Conservation (phyloP, 1,139 yeast species). For the Blastobotrys persicus region DNA sequence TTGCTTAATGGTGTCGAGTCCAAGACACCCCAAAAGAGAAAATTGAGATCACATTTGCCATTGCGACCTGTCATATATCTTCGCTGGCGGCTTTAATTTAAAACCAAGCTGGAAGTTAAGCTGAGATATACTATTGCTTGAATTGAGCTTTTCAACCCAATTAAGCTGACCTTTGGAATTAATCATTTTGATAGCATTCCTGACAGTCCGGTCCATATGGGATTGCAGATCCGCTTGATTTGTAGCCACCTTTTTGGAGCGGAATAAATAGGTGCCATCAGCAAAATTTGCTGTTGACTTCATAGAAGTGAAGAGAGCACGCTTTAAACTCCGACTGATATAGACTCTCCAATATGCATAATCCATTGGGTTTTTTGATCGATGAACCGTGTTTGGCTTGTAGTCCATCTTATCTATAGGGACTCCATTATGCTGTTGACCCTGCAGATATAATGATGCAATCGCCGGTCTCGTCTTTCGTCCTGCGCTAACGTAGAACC, state of each 20-base stretch:
- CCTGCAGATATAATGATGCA: slow-evolving; percentile 25
- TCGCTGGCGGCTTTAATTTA: background rate
- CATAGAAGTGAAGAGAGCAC: slow-evolving; percentile 35
- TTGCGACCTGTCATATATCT: background rate
- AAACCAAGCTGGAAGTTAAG: background rate
- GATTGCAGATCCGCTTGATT: slow-evolving; percentile 22
- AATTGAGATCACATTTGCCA: background rate
- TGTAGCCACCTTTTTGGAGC: slow-evolving; percentile 43
- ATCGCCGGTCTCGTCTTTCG: slow-evolving; percentile 54
- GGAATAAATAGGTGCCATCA: slow-evolving; percentile 51
- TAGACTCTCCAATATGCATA: slow-evolving; percentile 42
- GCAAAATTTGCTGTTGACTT: slow-evolving; percentile 28
- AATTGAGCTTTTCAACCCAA: slow-evolving; percentile 36
- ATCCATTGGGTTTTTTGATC: slow-evolving; percentile 40
- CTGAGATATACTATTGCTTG: slow-evolving; percentile 24
- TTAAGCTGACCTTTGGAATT: slow-evolving; percentile 29
- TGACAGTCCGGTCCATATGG: slow-evolving; percentile 38
- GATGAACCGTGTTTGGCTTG: slow-evolving; percentile 15
- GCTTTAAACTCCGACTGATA: slow-evolving; percentile 45
- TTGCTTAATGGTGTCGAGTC: no score
- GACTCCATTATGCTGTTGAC: slow-evolving; percentile 32
- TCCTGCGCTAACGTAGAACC: slow-evolving; percentile 45
- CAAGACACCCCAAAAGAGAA: no score
- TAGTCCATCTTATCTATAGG: slow-evolving; percentile 12
- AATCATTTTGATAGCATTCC: slow-evolving; percentile 35